phyloP scores from a whole-genome alignment of 2,329 filamentous ascomycete species.

The Penicillium sp. region DNA sequence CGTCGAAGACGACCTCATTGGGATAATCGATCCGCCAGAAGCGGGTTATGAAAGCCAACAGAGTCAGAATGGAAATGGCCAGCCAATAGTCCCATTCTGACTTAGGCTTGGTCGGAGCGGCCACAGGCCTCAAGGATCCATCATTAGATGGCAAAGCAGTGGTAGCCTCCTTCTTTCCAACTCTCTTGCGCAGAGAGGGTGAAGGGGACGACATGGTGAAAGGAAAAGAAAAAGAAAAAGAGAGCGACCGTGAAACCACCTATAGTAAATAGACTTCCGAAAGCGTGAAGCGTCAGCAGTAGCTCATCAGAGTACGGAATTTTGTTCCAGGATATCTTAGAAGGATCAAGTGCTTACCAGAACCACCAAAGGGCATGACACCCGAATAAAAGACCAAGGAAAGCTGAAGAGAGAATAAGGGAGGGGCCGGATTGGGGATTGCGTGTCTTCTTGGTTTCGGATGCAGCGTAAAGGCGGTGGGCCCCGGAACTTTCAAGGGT shows the following conservation, averaged over 20 bases:
- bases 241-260: conserved; percentile 31
- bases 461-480: conserved; percentile 1
- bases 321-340: neutral
- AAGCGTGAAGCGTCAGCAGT: conserved; percentile 12
- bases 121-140: conserved; percentile 21
- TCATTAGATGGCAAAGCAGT: conserved; percentile 26
- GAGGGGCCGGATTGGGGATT: neutral
- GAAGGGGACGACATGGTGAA: conserved; percentile 38
- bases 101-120: conserved; percentile 24
- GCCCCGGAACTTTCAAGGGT: neutral
- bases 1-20: conserved; percentile 96
- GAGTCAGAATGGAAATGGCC: conserved; percentile 73
- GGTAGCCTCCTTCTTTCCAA: conserved; percentile 37
- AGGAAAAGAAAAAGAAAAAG: conserved; percentile 22
- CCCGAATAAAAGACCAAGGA: conserved; percentile 4
- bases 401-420: neutral
- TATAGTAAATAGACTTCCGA: conserved; percentile 30
- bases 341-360: conserved; percentile 14
- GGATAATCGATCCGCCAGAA: conserved; percentile 97
- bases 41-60: conserved; percentile 82
- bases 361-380: conserved; percentile 28
- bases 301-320: neutral
- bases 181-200: conserved; percentile 45
- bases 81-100: conserved; percentile 85
- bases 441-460: conserved; percentile 2